Evolutionary conservation across 371 early-diverging fungal genomes (phyloP).

Genomic region (Neoconidiobolus thromboides): DNA sequence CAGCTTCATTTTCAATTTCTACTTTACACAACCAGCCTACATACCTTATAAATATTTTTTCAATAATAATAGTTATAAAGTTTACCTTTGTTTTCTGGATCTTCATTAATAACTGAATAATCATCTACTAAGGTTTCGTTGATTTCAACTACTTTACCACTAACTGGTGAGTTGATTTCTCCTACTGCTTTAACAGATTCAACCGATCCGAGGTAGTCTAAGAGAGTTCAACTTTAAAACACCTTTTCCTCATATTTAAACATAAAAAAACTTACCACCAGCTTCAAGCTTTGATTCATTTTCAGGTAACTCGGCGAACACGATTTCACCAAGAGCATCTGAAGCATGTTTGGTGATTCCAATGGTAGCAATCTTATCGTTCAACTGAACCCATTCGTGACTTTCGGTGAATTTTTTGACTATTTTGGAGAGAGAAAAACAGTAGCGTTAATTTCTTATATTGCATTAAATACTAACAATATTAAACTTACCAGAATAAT

Average conservation of each 20-base stretch:
- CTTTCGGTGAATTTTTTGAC: constrained; percentile 48
- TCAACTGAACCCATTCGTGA: constrained; percentile 82
- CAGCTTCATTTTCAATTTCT: constrained; percentile 38
- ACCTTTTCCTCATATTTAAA: neutral
- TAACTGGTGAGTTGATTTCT: constrained; percentile 79
- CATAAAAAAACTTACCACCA: constrained; percentile 26
- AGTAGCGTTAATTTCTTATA: too few species aligned
- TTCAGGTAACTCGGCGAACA: constrained; percentile 63
- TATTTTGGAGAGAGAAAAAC: neutral
- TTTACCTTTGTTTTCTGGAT: constrained; percentile 57
- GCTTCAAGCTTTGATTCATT: constrained; percentile 33
- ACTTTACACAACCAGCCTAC: constrained; percentile 89
- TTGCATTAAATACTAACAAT: too few species aligned
- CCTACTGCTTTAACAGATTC: constrained; percentile 93
- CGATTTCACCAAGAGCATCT: constrained; percentile 83
- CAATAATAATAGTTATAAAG: neutral
- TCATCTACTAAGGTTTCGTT: constrained; percentile 41
- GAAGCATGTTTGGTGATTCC: constrained; percentile 90
- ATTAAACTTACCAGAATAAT: too few species aligned
- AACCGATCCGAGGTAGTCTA: constrained; percentile 42
- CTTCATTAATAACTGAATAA: constrained; percentile 57
- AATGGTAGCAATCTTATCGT: constrained; percentile 59
- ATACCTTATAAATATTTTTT: neutral
- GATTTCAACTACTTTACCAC: constrained; percentile 62
- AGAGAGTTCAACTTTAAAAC: constrained; percentile 20